Base-by-base conservation (phyloP, 1,284 basidiomycete species). In the Xerocomus amazonicus region DNA sequence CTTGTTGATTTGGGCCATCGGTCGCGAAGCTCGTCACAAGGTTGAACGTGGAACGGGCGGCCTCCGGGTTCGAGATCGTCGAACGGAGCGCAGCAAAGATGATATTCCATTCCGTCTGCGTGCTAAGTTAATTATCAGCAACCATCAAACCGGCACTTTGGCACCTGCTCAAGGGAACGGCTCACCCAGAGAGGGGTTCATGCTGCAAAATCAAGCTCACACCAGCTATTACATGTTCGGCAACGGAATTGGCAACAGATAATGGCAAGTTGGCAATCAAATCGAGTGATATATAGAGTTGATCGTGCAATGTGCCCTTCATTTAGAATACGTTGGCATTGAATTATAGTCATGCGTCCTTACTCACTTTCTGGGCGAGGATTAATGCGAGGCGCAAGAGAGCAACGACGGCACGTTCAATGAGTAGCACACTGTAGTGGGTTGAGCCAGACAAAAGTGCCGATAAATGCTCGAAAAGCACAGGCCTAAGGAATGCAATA, bases 341-440 rank as follows among this genome's bases (percentile, higher is more conserved):
- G 8, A 39, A 27, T 42, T 10, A 48, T n/a, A 37, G 43, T 29
- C 39, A 49, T 54, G 28, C 42, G 40, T 59, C 34, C 55, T 55
- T 16, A 65, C 78, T 59, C 58, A 89, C 92, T 70, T 84, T 82
- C 47, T 84, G 81, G 7, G 90, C 87, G 7, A 95, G 76, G 42
- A 93, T 83, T 49, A 85, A 72, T 58, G 90, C 91, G 26, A 97
- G 72, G 29, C 89, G 80, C 45, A 97, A 71, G 19, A 97, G 74
- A 23, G 87, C 88, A n/a, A 95, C 92, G 1, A 97, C 90, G 2
- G 95, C 94, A n/a, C 97, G 82, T 67, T 99, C 97, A 36, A 97
- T 90, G 41, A 97, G 80, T 43, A 98, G 75, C 14, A 92, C 81
- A 61, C 92, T 95, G 65, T 94, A 95, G 50, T 87, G 84, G 23